Percentiles rank a stretch among this genome's conserved stretches.
Conservation (phyloP, 768 basidiomycete species). For the Lentinula boryana region DNA sequence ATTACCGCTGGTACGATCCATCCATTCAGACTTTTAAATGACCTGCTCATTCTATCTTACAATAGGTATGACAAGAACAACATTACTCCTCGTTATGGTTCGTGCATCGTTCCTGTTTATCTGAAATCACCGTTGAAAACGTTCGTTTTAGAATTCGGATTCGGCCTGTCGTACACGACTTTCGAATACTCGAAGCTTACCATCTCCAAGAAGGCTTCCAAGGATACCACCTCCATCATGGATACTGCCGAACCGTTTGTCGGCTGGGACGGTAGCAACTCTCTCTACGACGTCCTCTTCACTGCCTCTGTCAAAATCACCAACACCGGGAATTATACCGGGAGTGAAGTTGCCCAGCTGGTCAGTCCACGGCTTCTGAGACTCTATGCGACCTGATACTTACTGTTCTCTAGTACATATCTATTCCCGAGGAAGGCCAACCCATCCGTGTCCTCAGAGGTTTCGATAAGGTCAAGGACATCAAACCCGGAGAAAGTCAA, state of each 20-base stretch:
- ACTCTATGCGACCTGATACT: neutral
- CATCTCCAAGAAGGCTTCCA: neutral
- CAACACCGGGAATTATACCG: conserved; percentile 8
- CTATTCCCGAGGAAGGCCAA: conserved; percentile 12
- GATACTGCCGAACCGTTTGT: neutral
- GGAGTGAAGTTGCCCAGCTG: conserved; percentile 21
- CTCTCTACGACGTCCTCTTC: conserved; percentile 2
- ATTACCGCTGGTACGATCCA: conserved; percentile 25
- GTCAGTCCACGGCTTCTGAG: conserved; percentile 6
- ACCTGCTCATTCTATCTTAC: neutral
- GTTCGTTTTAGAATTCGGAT: conserved; percentile 34
- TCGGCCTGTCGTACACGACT: conserved; percentile 43
- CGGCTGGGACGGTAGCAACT: neutral
- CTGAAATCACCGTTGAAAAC: neutral
- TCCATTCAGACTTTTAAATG: neutral
- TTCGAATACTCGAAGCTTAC: conserved; percentile 36
- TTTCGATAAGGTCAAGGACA: conserved; percentile 14
- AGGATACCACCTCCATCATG: neutral
- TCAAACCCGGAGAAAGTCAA: neutral
- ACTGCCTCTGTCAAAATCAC: neutral
- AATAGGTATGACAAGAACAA: conserved; percentile 18
- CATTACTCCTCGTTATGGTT: conserved; percentile 19
- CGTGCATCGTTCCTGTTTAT: neutral
- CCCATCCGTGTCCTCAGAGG: conserved; percentile 19
- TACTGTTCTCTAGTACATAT: conserved; percentile 6